Evolutionary conservation across 495 filamentous ascomycete species (phyloP), one percentile per base, ranked within the genome.

Genomic region (Rusavskia elegans): DNA sequence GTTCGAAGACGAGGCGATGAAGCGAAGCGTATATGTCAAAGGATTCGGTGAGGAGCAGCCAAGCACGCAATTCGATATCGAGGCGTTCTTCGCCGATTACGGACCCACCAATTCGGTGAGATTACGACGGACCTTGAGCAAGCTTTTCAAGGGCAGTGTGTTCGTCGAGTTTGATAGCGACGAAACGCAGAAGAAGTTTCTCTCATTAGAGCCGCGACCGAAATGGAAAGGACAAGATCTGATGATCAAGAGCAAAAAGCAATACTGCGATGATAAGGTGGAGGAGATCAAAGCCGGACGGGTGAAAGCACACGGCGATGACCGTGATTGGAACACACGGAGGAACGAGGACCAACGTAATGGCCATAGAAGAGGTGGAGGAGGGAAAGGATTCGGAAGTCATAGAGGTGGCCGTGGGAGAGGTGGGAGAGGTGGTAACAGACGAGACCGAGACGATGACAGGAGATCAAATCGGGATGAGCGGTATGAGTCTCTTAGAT

Each of bases 91-190:
- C 62, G 77, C 80, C 37, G 77, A 80, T 37, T 85, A 80, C 65
- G 93, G 90, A 16, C 75, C 83, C 7, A 77, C 83, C 55, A 85
- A 87, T 52, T 75, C 77, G n/a, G 82, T 98, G 54, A 88, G 89
- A 56, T 82, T 97, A 45, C 88, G 92, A 53, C 88, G 93, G 52
- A 69, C 73, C n/a, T 54, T 68, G 14, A 67, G 75, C 46, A 79
- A 78, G 59, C 58, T 63, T 21, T 97, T 96, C 77, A 98, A 98
- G 74, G 86, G 87, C 39, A 94, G 87, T 49, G 81, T 96, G 25
- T 97, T 95, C 59, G 88, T 96, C 49, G 89, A 96, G 67, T 97
- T 96, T 63, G 71, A 71, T 32, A 74, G 75, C 49, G 81, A 84
- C 54, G 85, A 90, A 46, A 75, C 78, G 23, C 80, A 84, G 58